A percentile compares a stretch with the other conserved stretches of the same genome.
Evolutionary conservation across 441 rosid species (phyloP).

Genomic region (Gossypium trilobum): DNA sequence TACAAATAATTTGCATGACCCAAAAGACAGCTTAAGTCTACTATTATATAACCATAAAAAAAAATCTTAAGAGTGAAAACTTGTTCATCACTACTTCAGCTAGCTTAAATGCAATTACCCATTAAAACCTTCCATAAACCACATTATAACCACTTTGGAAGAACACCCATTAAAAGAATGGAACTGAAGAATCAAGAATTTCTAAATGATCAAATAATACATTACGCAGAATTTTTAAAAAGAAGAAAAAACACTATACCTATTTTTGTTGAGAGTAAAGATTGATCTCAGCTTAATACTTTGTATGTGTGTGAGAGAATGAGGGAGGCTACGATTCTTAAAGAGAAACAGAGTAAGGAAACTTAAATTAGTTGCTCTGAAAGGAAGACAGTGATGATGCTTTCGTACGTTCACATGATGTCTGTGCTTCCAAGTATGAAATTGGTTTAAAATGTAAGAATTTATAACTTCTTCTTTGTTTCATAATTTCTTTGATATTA

Average conservation of each 20-base stretch:
- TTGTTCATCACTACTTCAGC: not conserved
- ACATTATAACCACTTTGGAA: not conserved
- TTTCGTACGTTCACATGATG: not conserved
- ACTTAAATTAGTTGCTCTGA: not conserved
- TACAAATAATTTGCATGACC: not conserved
- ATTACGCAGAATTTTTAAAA: not conserved
- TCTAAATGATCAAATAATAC: not conserved
- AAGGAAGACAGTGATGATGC: not conserved
- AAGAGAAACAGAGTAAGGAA: not conserved
- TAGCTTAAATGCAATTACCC: not conserved
- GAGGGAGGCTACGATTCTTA: not conserved
- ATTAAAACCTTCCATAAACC: not conserved
- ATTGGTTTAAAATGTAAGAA: not conserved
- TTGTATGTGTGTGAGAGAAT: not conserved
- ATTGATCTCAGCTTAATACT: slow-evolving; percentile 2
- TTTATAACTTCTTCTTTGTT: not conserved
- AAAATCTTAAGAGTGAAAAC: not conserved
- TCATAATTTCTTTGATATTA: not conserved
- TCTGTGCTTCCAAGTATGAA: not conserved
- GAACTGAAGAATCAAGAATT: not conserved
- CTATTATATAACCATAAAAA: not conserved
- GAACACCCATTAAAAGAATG: not conserved
- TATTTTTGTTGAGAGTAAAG: not conserved
- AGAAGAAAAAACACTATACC: not conserved
- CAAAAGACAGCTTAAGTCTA: not conserved